Evolutionary conservation across 208 protist species (phyloP), one percentile per base, ranked within the genome.

Genomic region (Jaenimonas drosophilae): DNA sequence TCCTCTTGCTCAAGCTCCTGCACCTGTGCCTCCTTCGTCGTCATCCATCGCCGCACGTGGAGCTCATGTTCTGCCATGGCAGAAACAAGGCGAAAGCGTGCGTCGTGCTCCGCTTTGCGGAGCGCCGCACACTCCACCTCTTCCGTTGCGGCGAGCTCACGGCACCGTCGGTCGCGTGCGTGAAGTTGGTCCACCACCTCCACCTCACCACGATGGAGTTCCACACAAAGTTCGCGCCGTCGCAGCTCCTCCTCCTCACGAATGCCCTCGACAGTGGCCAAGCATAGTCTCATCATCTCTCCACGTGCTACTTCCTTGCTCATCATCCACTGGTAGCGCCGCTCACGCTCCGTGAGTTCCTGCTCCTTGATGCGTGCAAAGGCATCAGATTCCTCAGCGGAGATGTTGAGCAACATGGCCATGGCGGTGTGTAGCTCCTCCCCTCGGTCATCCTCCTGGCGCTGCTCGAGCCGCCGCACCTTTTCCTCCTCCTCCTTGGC

Each of bases 1-100:
- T 73, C 64, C 27, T 47, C 54, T 4, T 28, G 5, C 25, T 55
- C 14, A 5, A 76, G 12, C 12, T 25, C 54, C 4, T 54, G 27
- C 9, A 44, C 49, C 23, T 48, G 61, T 27, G 17, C 33, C 19
- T 48, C 49, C 50, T 62, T 64, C 9, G 48, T 29, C 32, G 54
- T 63, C 23, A 54, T 51, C 62, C 53, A 64, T 7, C 54, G 80
- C 30, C 52, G 49, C 26, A 82, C 59, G 7, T 41, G 21, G 42
- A 70, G 59, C 36, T 81, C 75, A 2, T 75, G 32, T 24, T 64
- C 56, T 3, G 67, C 61, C 61, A 72, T 82, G 0, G 25, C n/a
- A 4, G 68, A 64, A 12, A 73, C 31, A 2, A 84, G 44, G 28
- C 29, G 27, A 71, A 76, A 70, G 24, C 70, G 68, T 12, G 62